Percentiles rank a stretch among this genome's conserved stretches.
phyloP scores from a whole-genome alignment of 371 early-diverging fungal species.

The Zopfochytrium polystomum region DNA sequence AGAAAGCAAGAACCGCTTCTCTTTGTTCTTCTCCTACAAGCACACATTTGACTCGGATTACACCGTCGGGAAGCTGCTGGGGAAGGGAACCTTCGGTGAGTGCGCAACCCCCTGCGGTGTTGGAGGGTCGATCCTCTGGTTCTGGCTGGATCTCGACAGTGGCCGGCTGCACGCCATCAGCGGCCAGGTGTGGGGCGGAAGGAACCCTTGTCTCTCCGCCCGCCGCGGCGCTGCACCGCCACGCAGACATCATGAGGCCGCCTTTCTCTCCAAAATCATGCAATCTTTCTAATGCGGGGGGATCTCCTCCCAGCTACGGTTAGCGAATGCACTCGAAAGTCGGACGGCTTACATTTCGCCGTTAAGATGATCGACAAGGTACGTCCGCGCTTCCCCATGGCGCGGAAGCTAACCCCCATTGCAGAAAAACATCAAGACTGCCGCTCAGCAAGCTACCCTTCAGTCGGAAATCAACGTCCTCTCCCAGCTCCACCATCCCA shows the following conservation, averaged over 20 bases:
- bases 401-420: background rate
- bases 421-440: constrained; percentile 13
- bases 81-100: constrained; percentile 45
- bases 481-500: constrained; percentile 71
- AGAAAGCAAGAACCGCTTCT: too few relatives aligned
- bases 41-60: constrained; percentile 26
- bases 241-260: background rate
- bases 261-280: too few relatives aligned
- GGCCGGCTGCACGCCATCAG: too few relatives aligned
- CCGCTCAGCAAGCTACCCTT: constrained; percentile 60
- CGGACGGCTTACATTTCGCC: constrained; percentile 58
- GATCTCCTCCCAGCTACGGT: constrained; percentile 48
- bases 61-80: constrained; percentile 33
- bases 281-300: too few relatives aligned
- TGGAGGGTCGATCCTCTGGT: too few relatives aligned
- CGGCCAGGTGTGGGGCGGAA: too few relatives aligned
- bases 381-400: background rate
- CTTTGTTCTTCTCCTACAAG: too few relatives aligned
- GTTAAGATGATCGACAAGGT: constrained; percentile 66
- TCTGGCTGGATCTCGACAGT: too few relatives aligned
- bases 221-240: background rate
- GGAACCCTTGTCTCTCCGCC: background rate
- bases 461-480: constrained; percentile 66
- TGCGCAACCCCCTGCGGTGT: too few relatives aligned
- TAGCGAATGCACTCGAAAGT: constrained; percentile 55